Evolutionary conservation across 23 red algal species (phyloP), one percentile per base, ranked within the genome.

Genomic region (Gracilaria vermiculophylla): DNA sequence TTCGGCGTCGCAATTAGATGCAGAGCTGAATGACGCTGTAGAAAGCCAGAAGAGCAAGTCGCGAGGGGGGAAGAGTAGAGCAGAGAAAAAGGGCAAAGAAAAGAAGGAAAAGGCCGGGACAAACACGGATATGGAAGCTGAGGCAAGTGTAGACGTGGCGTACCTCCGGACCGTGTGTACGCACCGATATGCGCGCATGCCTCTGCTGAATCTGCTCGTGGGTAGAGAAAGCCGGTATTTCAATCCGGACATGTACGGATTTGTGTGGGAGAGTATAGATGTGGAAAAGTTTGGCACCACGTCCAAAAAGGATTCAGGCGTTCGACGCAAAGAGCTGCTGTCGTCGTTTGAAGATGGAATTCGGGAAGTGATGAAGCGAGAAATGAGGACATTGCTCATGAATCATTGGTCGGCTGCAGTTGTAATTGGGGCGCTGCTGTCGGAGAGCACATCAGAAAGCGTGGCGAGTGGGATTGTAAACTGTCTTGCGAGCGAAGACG

Each of bases 211-310:
- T 60, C 40, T 94, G 23, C 67, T 94, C 41, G 76, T 81, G 16
- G 81, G 81, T n/a, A 13, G 76, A 55, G 61, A 87, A 39, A 88
- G 81, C 20, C 92, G 92, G 5, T 88, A 94, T 41, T 94, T 94
- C 50, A 85, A 94, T 66, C 92, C 92, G 21, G 73, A 78, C 31
- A 40, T 81, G 57, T 94, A 88, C 24, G 81, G 82, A n/a, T 41
- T 71, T 24, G 45, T 87, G 19, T 94, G 92, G 92, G 74, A 65
- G 27, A 75, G 42, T 24, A 21, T 86, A 66, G 73, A 84, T 53
- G 69, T 31, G 58, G 55, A 85, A 21, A 81, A 81, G 76, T 93
- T 93, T 88, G 92, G 76, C 19, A 0, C 33, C 17, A 70, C 35
- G 55, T 94, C 92, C 17, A 85, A 86, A n/a, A 94, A 94, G 83